A percentile compares a stretch with the other conserved stretches of the same genome.
Conservation (phyloP, 2,329 filamentous ascomycete genomes). For the Neopestalotiopsis sp. region DNA sequence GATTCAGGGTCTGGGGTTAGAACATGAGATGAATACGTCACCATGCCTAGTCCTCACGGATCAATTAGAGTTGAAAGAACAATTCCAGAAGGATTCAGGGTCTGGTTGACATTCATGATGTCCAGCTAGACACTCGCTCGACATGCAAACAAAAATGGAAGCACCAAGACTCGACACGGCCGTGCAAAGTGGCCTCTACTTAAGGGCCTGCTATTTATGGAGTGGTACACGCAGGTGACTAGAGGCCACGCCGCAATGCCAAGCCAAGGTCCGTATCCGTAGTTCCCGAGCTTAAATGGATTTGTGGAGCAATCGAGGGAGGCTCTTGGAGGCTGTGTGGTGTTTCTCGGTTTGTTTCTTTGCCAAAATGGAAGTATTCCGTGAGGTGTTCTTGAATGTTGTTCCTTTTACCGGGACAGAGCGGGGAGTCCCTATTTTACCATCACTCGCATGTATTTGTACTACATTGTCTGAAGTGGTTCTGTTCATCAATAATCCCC, state of each 20-base stretch:
- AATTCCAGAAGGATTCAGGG: neutral
- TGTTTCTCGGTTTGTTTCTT: neutral
- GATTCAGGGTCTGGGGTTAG: neutral
- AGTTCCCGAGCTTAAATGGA: slow-evolving; percentile 9
- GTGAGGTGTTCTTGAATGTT: neutral
- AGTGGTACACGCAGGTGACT: neutral
- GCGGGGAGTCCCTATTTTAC: neutral
- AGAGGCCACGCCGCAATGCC: neutral
- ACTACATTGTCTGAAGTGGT: neutral
- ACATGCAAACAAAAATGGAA: neutral
- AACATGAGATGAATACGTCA: neutral
- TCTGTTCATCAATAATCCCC: neutral
- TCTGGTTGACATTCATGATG: neutral
- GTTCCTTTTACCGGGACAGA: neutral
- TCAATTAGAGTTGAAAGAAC: neutral
- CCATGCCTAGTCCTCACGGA: neutral
- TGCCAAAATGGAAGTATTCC: neutral
- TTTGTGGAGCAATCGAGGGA: neutral
- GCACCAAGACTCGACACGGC: neutral
- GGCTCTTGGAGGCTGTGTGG: neutral
- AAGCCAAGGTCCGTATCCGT: slow-evolving; percentile 1
- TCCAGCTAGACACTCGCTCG: neutral
- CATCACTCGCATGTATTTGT: neutral
- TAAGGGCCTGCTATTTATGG: slow-evolving; percentile 10
- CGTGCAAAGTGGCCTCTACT: neutral